These are phyloP conservation scores for Pyrenophora teres DNA, from an alignment of 2,329 filamentous ascomycete genomes.

Conservation along the genomic window DNA sequence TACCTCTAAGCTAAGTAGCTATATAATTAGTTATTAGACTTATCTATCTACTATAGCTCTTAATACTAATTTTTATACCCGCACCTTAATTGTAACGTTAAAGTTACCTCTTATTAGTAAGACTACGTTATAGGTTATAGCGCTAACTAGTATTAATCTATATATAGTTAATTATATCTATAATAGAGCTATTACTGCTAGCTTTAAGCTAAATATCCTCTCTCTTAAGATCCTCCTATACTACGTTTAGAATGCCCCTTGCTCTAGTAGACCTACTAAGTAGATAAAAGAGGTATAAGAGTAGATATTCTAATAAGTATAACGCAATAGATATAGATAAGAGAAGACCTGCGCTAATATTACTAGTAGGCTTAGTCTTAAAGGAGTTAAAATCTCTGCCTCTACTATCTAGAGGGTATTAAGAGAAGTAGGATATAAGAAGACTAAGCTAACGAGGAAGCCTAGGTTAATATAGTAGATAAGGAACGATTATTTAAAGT, in stretches of 20 bases:
- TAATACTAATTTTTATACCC: no score
- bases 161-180: no score
- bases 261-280: not conserved
- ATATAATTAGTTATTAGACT: no score
- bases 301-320: not conserved
- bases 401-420: not conserved
- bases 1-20: no score
- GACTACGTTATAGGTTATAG: no score
- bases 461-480: conserved; percentile 7
- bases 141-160: no score
- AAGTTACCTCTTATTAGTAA: no score
- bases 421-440: conserved; percentile 2
- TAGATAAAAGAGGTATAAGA: not conserved
- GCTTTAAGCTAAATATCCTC: no score
- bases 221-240: not conserved
- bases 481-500: no score
- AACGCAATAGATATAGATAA: not conserved
- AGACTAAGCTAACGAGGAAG: conserved; percentile 13
- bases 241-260: not conserved
- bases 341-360: conserved; percentile 22
- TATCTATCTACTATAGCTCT: no score
- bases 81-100: no score
- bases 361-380: conserved; percentile 11
- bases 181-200: no score
- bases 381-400: not conserved